Evolutionary conservation across 768 basidiomycete genomes (phyloP).

Genomic region (Hericium rajendrae): DNA sequence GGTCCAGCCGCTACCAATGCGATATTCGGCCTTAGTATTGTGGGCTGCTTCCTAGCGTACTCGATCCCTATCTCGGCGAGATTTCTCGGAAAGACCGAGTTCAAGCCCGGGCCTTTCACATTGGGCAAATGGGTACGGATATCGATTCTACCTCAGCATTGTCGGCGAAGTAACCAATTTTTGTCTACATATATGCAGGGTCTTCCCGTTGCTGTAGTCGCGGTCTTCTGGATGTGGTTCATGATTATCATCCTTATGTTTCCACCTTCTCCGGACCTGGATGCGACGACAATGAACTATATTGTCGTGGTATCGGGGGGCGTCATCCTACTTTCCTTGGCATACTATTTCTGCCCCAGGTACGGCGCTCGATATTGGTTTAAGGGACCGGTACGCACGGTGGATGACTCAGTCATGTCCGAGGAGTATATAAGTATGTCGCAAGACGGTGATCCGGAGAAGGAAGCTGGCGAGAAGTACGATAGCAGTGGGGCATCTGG

Average conservation of each 20-base stretch:
- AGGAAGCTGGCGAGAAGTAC: no score
- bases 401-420: not conserved
- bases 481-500: no score
- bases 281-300: slow-evolving; percentile 30
- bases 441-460: no score
- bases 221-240: slow-evolving; percentile 30
- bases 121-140: slow-evolving; percentile 11
- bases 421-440: no score
- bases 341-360: slow-evolving; percentile 4
- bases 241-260: slow-evolving; percentile 24
- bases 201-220: slow-evolving; percentile 23
- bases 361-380: slow-evolving; percentile 2
- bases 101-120: slow-evolving; percentile 11
- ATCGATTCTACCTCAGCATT: not conserved
- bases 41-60: slow-evolving; percentile 18
- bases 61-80: slow-evolving; percentile 23
- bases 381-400: not conserved
- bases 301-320: slow-evolving; percentile 25
- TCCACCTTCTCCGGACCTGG: slow-evolving; percentile 25
- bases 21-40: slow-evolving; percentile 17
- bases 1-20: slow-evolving; percentile 34
- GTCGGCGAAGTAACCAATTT: not conserved
- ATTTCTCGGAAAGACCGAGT: slow-evolving; percentile 17
- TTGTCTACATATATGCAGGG: slow-evolving; percentile 11
- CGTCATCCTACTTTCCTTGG: slow-evolving; percentile 23